A percentile compares a stretch with the other conserved stretches of the same genome.
Evolutionary conservation across 2,329 filamentous ascomycete genomes (phyloP).

Genomic region (Colletotrichum lupini): DNA sequence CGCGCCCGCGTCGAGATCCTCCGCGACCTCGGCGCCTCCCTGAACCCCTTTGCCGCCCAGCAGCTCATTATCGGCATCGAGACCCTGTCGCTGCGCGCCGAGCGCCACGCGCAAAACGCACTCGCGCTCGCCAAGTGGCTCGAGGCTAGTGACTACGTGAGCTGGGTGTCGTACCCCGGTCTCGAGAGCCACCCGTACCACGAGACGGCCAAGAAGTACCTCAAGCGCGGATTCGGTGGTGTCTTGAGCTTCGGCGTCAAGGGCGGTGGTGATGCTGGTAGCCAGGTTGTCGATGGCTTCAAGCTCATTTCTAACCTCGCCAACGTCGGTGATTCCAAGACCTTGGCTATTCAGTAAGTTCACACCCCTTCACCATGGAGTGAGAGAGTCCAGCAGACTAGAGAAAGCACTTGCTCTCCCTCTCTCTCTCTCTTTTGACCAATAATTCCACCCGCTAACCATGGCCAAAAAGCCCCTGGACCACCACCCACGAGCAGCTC

Average conservation of each 20-base stretch:
- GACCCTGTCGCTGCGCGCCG: conserved; percentile 86
- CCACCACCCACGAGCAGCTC: conserved; percentile 94
- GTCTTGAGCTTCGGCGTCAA: conserved; percentile 95
- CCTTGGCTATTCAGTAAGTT: conserved; percentile 81
- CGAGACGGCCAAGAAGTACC: conserved; percentile 85
- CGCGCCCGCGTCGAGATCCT: conserved; percentile 89
- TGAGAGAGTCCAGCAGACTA: too few relatives aligned
- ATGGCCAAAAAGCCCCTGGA: conserved; percentile 73
- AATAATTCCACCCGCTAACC: background rate
- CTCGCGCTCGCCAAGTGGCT: conserved; percentile 84
- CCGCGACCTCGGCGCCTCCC: conserved; percentile 82
- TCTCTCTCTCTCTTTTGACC: background rate
- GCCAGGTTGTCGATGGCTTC: conserved; percentile 91
- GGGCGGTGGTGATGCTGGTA: conserved; percentile 84
- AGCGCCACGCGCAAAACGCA: conserved; percentile 89
- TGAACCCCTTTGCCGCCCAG: conserved; percentile 94
- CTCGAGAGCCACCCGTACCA: conserved; percentile 85
- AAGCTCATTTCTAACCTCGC: conserved; percentile 96
- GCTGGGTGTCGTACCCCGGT: conserved; percentile 95
- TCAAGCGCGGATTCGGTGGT: conserved; percentile 86
- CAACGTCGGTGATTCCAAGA: conserved; percentile 97
- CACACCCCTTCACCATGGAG: background rate
- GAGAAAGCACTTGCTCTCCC: background rate
- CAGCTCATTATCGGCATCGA: conserved; percentile 90
- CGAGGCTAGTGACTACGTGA: conserved; percentile 83